Conservation (phyloP, 352 stramenopile genomes). For the Pythium angustatum region DNA sequence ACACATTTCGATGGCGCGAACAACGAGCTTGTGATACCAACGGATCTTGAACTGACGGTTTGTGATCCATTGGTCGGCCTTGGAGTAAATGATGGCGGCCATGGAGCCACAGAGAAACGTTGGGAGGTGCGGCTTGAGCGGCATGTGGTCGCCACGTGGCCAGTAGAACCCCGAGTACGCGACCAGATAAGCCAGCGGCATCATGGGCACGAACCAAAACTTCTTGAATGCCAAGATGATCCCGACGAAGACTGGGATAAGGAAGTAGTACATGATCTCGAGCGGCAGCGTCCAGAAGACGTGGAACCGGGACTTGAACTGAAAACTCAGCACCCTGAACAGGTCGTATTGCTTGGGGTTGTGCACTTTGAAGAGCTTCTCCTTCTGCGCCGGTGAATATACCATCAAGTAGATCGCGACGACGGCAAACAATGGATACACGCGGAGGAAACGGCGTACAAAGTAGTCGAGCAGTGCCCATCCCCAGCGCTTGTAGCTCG, state of each 20-base stretch:
- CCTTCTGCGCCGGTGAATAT: constrained; percentile 34
- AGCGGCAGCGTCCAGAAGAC: constrained; percentile 56
- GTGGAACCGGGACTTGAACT: constrained; percentile 42
- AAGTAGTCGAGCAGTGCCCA: constrained; percentile 45
- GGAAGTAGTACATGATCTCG: constrained; percentile 57
- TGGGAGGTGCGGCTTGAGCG: constrained; percentile 32
- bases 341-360: constrained; percentile 33
- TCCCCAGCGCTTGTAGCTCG: constrained; percentile 32
- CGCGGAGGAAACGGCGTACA: constrained; percentile 43
- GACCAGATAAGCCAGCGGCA: constrained; percentile 25
- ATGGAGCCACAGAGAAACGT: constrained; percentile 43
- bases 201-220: constrained; percentile 28
- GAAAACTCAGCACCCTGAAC: constrained; percentile 44
- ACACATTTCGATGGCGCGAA: constrained; percentile 25
- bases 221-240: constrained; percentile 28
- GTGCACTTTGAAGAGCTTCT: constrained; percentile 35
- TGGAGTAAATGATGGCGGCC: constrained; percentile 32
- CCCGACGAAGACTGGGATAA: constrained; percentile 44
- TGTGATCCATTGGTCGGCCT: constrained; percentile 21
- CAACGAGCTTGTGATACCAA: constrained; percentile 8
- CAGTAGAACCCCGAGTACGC: constrained; percentile 27
- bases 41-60: neutral
- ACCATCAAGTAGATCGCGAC: constrained; percentile 37
- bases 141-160: constrained; percentile 27
- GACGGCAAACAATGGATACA: constrained; percentile 47